Conservation (phyloP, 1,139 yeast genomes). For the Lodderomyces pseudojiufengensis region DNA sequence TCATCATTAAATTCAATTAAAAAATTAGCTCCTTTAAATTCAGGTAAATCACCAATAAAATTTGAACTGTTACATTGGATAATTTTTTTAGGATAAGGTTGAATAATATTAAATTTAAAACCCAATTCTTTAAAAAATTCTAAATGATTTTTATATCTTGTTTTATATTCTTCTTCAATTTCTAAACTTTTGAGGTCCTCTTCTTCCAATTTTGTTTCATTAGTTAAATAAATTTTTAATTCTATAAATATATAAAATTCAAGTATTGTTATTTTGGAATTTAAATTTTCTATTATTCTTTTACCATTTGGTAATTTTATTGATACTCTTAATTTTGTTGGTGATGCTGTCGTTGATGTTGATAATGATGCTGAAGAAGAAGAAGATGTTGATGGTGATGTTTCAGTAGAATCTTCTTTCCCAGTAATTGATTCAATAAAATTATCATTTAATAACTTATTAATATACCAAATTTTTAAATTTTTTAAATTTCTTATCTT, state of each 20-base stretch:
- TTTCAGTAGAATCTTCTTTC: slow-evolving; percentile 10
- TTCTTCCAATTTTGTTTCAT: slow-evolving; percentile 12
- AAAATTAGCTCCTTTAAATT: slow-evolving; percentile 39
- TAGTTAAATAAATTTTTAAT: slow-evolving; percentile 23
- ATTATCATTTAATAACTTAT: slow-evolving; percentile 14
- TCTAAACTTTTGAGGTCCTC: slow-evolving; percentile 10
- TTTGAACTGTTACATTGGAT: slow-evolving; percentile 16
- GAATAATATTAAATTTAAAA: slow-evolving; percentile 38
- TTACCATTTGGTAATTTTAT: slow-evolving; percentile 53
- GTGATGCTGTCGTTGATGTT: too few relatives aligned
- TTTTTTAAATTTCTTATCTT: slow-evolving; percentile 14
- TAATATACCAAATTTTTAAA: slow-evolving; percentile 9
- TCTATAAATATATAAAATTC: slow-evolving; percentile 69
- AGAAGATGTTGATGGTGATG: too few relatives aligned
- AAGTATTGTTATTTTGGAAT: slow-evolving; percentile 43
- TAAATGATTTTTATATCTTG: slow-evolving; percentile 12
- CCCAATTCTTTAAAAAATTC: slow-evolving; percentile 24
- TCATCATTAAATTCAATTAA: slow-evolving; percentile 34
- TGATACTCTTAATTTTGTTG: slow-evolving; percentile 25
- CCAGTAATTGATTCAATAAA: slow-evolving; percentile 9
- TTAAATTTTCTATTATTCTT: slow-evolving; percentile 55
- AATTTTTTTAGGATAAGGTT: slow-evolving; percentile 42
- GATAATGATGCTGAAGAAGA: too few relatives aligned
- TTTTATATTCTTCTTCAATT: slow-evolving; percentile 9
- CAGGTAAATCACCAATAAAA: slow-evolving; percentile 21